Evolutionary conservation across 495 filamentous ascomycete species (phyloP).

Genomic region (Parachaetomium inaequale): DNA sequence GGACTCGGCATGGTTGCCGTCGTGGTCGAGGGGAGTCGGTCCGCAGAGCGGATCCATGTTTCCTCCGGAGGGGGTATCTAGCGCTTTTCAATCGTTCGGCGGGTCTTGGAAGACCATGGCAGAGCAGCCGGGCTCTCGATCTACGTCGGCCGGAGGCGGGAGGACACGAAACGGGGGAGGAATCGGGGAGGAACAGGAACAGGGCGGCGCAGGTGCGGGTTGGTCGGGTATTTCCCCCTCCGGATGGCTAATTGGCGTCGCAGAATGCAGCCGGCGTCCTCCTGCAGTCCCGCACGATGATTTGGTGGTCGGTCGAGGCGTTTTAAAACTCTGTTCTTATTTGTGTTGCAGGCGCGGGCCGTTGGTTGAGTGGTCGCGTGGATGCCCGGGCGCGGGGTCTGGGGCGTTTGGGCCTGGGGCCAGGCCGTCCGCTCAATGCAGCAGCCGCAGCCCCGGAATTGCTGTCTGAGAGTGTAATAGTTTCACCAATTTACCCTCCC

Average conservation of each 20-base stretch:
- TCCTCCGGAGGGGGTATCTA: not conserved
- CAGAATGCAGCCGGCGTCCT: not conserved
- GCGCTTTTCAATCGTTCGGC: conserved; percentile 23
- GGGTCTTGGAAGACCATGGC: conserved; percentile 28
- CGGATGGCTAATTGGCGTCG: conserved; percentile 5
- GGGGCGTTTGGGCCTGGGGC: not conserved
- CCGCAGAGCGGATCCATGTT: conserved; percentile 21
- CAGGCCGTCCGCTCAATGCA: conserved; percentile 6
- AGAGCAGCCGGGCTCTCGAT: conserved; percentile 7
- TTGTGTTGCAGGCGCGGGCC: not conserved
- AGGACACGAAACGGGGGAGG: not conserved
- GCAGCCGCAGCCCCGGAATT: not conserved
- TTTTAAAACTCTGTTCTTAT: not conserved
- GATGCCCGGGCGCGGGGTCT: conserved; percentile 1
- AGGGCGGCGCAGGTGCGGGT: not conserved
- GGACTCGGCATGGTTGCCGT: conserved; percentile 26
- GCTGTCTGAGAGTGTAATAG: too few relatives aligned
- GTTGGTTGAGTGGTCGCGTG: conserved; percentile 12
- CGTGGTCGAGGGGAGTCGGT: conserved; percentile 27
- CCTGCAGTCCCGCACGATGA: not conserved
- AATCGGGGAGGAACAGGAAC: not conserved
- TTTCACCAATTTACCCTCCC: too few relatives aligned
- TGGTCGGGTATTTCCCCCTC: not conserved
- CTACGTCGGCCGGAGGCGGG: not conserved
- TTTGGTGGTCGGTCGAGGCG: not conserved